These are phyloP conservation scores for Inga leiocalycina DNA, from an alignment of 306 rosid species.

Conservation along the genomic window DNA sequence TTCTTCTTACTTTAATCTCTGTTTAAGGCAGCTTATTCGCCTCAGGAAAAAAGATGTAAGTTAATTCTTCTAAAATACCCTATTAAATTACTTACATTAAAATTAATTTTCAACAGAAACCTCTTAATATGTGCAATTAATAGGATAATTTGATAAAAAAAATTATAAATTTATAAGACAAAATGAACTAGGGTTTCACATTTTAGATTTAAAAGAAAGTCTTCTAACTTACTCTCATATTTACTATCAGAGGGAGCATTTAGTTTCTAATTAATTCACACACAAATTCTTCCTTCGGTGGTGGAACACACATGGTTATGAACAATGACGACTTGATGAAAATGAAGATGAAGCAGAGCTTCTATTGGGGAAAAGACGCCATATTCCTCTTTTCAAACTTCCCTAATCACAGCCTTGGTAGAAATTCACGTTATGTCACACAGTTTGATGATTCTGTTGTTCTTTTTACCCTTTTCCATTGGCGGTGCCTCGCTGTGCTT, in stretches of 20 bases:
- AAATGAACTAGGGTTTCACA: no score
- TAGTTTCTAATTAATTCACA: no score
- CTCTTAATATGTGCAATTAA: no score
- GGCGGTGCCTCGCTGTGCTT: no score
- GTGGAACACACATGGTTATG: not conserved
- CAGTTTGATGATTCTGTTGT: not conserved
- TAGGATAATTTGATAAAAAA: no score
- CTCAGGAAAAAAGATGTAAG: not conserved
- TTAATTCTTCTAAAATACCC: no score
- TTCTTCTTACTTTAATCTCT: not conserved
- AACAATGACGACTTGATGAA: conserved; percentile 5
- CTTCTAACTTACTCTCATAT: no score
- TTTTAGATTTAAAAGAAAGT: no score
- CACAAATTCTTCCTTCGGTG: not conserved
- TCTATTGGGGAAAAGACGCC: conserved; percentile 75
- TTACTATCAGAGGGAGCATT: no score
- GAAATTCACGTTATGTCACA: not conserved
- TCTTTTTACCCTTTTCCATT: not conserved
- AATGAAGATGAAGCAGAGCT: conserved; percentile 51
- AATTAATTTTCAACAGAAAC: no score
- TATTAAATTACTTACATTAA: no score
- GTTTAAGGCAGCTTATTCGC: not conserved
- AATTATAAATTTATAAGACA: no score
- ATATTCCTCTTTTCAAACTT: conserved; percentile 57
- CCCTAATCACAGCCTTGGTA: conserved; percentile 55